Conservation (phyloP, 345 rosid species). For the Eucalyptus sp. region DNA sequence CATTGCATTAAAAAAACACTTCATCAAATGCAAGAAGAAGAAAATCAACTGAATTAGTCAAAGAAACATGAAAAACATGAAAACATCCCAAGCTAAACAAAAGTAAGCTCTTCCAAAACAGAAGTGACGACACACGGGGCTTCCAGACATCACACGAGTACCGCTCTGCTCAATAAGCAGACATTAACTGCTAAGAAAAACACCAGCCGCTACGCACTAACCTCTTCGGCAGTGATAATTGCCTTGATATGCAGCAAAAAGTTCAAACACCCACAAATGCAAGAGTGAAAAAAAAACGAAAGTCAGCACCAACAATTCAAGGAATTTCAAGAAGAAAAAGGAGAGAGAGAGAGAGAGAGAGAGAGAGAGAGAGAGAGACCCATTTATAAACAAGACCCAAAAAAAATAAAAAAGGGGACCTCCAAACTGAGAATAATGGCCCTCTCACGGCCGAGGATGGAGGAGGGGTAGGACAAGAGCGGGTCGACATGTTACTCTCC, state of each 20-base stretch:
- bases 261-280: background rate
- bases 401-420: constrained; percentile 36
- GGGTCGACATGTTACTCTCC: constrained; percentile 33
- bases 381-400: background rate
- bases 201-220: constrained; percentile 9
- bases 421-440: constrained; percentile 89
- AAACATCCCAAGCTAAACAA: background rate
- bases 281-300: background rate
- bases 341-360: too few relatives aligned
- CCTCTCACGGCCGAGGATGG: constrained; percentile 84
- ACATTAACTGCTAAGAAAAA: background rate
- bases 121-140: background rate
- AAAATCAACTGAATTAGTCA: background rate
- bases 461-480: constrained; percentile 74
- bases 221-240: constrained; percentile 89
- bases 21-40: background rate
- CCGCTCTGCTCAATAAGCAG: background rate
- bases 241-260: constrained; percentile 82
- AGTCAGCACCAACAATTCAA: background rate
- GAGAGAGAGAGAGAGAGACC: too few relatives aligned
- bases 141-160: background rate
- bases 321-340: background rate
- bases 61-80: background rate
- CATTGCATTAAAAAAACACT: background rate
- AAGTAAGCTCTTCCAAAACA: background rate